Conservation (phyloP, 1,284 basidiomycete genomes). For the Polyporus tsugae region DNA sequence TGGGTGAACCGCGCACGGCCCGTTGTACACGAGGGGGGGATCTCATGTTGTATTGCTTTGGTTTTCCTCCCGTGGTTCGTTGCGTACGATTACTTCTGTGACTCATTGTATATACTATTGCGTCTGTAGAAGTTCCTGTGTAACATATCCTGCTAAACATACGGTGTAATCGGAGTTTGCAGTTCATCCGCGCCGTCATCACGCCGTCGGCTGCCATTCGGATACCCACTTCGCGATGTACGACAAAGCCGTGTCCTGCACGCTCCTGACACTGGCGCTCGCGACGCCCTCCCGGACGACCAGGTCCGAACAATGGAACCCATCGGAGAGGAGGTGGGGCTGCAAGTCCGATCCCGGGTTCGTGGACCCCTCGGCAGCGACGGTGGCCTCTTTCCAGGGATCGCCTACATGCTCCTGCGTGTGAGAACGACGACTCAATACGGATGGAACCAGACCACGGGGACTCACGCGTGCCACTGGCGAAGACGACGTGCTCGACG, state of each 20-base stretch:
- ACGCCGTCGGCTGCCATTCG: conserved; percentile 26
- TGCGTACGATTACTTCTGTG: too few species aligned
- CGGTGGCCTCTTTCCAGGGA: conserved; percentile 73
- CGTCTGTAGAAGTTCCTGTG: too few species aligned
- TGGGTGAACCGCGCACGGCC: background rate
- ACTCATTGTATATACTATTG: too few species aligned
- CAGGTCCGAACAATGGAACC: conserved; percentile 73
- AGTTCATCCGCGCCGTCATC: background rate
- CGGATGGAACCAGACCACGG: too few species aligned
- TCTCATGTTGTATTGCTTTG: too few species aligned
- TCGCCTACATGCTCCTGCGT: conserved; percentile 52
- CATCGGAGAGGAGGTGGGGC: conserved; percentile 62
- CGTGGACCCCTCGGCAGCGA: conserved; percentile 58
- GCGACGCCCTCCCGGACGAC: conserved; percentile 43
- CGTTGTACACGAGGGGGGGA: background rate
- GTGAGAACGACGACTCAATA: too few species aligned
- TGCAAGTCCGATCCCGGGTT: conserved; percentile 56
- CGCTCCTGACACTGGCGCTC: conserved; percentile 57
- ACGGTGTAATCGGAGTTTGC: background rate
- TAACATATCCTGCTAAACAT: background rate
- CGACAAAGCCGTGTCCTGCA: conserved; percentile 54
- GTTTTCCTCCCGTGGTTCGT: too few species aligned
- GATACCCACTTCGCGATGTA: conserved; percentile 30
- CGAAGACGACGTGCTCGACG: conserved; percentile 67
- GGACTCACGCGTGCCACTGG: conserved; percentile 67